Conservation (phyloP, 768 basidiomycete genomes). For the Botryobasidium botryosum region DNA sequence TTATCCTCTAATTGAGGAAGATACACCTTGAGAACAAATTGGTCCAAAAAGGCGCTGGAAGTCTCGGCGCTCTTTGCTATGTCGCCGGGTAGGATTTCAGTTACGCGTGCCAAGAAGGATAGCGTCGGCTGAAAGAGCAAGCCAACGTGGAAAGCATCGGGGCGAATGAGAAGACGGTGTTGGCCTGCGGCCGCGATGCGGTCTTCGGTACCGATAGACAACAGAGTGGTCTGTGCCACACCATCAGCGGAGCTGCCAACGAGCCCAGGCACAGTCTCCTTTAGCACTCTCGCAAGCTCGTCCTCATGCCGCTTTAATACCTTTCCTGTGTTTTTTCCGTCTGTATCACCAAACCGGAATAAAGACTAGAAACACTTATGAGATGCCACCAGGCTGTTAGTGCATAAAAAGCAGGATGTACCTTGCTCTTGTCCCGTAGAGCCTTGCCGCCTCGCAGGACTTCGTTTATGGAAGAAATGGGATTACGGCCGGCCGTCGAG, state of each 20-base stretch:
- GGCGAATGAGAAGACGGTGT: slow-evolving; percentile 70
- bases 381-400: not conserved
- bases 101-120: slow-evolving; percentile 58
- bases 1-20: slow-evolving; percentile 92
- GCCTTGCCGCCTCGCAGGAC: slow-evolving; percentile 72
- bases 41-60: slow-evolving; percentile 63
- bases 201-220: slow-evolving; percentile 52
- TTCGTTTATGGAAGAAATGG: slow-evolving; percentile 87
- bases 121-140: slow-evolving; percentile 90
- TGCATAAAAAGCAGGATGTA: slow-evolving; percentile 20
- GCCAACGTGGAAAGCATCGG: slow-evolving; percentile 89
- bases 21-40: slow-evolving; percentile 86
- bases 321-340: slow-evolving; percentile 51
- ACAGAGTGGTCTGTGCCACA: slow-evolving; percentile 31
- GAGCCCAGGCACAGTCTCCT: slow-evolving; percentile 86
- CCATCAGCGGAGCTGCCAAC: slow-evolving; percentile 46
- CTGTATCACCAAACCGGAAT: slow-evolving; percentile 87
- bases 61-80: slow-evolving; percentile 39
- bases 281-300: slow-evolving; percentile 62
- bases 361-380: slow-evolving; percentile 35
- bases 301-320: slow-evolving; percentile 65
- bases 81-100: slow-evolving; percentile 56
- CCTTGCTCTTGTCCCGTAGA: slow-evolving; percentile 65
- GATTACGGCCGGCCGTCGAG: slow-evolving; percentile 60
- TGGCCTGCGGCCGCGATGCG: slow-evolving; percentile 53